Conservation (phyloP, 2,329 filamentous ascomycete genomes). For the Colletotrichum sp. region DNA sequence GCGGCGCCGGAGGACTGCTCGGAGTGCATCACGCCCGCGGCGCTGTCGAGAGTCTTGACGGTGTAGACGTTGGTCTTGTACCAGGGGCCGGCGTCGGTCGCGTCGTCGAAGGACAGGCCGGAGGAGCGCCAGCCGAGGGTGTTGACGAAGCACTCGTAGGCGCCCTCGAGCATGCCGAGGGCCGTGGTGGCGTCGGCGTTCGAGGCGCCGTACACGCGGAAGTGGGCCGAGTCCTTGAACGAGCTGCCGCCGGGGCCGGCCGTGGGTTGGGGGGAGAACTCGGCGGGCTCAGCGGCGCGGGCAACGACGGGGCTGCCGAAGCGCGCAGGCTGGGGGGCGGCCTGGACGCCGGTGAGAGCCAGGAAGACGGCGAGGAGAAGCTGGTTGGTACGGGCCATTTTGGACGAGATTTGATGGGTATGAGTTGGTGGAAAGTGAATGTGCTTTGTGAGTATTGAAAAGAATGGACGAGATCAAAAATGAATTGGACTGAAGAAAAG, state of each 20-base stretch:
- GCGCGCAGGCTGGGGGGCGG: slow-evolving; percentile 1
- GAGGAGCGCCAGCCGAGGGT: slow-evolving; percentile 42
- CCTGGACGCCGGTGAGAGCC: not conserved
- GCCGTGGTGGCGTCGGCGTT: slow-evolving; percentile 25
- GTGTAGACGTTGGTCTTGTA: slow-evolving; percentile 53
- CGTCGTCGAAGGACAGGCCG: slow-evolving; percentile 38
- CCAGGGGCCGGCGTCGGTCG: slow-evolving; percentile 39
- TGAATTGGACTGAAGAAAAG: not conserved
- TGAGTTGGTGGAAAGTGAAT: not conserved
- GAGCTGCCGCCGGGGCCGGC: slow-evolving; percentile 34
- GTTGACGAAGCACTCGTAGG: slow-evolving; percentile 44
- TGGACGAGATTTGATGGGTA: not conserved
- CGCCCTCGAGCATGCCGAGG: slow-evolving; percentile 48
- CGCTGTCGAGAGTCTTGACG: slow-evolving; percentile 36
- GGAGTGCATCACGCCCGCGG: slow-evolving; percentile 46
- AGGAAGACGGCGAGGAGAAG: slow-evolving; percentile 10
- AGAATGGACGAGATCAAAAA: not conserved
- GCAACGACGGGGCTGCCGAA: slow-evolving; percentile 58
- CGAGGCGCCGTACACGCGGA: slow-evolving; percentile 39
- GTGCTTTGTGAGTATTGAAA: not conserved
- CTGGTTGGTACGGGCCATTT: slow-evolving; percentile 7
- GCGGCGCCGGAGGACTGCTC: slow-evolving; percentile 42
- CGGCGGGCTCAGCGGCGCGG: slow-evolving; percentile 21
- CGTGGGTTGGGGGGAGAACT: slow-evolving; percentile 31
- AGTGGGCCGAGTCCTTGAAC: slow-evolving; percentile 39